A percentile compares a stretch with the other conserved stretches of the same genome.
phyloP scores from a whole-genome alignment of 2,329 filamentous ascomycete species.

The Cercospora sp. region DNA sequence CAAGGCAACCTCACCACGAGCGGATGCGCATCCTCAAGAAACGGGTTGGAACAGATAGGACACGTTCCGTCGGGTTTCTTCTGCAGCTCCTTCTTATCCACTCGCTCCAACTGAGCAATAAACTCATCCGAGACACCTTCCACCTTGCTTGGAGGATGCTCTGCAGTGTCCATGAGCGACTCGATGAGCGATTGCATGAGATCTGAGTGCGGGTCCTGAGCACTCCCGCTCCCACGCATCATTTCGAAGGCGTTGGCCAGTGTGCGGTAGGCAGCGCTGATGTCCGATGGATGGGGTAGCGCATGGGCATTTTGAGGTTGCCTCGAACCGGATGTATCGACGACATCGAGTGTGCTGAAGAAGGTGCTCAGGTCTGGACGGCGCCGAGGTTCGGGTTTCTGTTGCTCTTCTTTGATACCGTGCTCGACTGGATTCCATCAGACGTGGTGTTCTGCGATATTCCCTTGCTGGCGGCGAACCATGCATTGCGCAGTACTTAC shows the following conservation, averaged over 20 bases:
- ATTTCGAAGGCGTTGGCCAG: conserved; percentile 62
- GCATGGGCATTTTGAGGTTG: conserved; percentile 56
- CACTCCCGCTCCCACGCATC: conserved; percentile 48
- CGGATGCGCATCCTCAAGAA: conserved; percentile 64
- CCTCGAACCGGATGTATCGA: conserved; percentile 55
- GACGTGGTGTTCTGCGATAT: background rate
- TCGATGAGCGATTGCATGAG: conserved; percentile 59
- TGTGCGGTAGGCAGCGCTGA: conserved; percentile 58
- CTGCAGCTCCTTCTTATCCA: conserved; percentile 55
- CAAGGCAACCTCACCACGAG: conserved; percentile 64
- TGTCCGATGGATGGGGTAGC: conserved; percentile 60
- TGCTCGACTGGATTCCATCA: conserved; percentile 1
- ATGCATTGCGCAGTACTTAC: background rate
- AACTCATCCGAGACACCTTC: conserved; percentile 64
- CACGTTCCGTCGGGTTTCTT: conserved; percentile 54
- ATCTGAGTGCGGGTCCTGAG: conserved; percentile 35
- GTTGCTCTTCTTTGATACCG: conserved; percentile 13
- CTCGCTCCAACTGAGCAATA: conserved; percentile 60
- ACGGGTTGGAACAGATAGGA: conserved; percentile 62
- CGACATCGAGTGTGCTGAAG: conserved; percentile 62
- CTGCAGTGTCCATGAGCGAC: conserved; percentile 56
- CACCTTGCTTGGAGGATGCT: conserved; percentile 60
- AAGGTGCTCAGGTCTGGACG: conserved; percentile 66
- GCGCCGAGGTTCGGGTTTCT: conserved; percentile 41
- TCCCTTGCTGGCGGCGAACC: background rate